Evolutionary conservation across 305 asterid species (phyloP).

Genomic region (Solanum hybrid): DNA sequence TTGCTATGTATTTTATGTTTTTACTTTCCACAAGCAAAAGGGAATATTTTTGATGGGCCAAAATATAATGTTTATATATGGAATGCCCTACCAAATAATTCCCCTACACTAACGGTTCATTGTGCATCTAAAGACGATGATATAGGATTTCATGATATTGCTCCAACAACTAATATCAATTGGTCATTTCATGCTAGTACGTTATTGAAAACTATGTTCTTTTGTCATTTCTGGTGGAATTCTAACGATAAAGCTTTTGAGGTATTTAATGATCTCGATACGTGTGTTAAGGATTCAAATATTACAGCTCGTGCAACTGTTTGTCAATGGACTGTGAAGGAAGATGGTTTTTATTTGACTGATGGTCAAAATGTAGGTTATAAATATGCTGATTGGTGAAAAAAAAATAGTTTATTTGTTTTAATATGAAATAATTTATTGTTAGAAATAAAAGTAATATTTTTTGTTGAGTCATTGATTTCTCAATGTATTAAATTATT

Average conservation of each 20-base stretch:
- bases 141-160: background rate
- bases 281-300: background rate
- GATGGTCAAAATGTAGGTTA: background rate
- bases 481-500: background rate
- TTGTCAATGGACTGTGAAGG: background rate
- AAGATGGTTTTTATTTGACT: background rate
- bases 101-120: background rate
- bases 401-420: background rate
- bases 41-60: background rate
- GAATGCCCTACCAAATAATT: background rate
- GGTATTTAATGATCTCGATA: background rate
- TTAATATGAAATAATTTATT: background rate
- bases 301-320: background rate
- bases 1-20: background rate
- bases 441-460: background rate
- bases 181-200: background rate
- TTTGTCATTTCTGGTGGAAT: background rate
- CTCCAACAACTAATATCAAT: background rate
- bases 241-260: background rate
- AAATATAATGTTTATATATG: background rate
- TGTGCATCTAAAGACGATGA: background rate
- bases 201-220: background rate
- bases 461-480: background rate
- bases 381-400: background rate
- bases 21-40: background rate